Percentiles rank a stretch among this genome's conserved stretches.
phyloP scores from a whole-genome alignment of 31 red algal species.

The Bonnemaisonia californica region DNA sequence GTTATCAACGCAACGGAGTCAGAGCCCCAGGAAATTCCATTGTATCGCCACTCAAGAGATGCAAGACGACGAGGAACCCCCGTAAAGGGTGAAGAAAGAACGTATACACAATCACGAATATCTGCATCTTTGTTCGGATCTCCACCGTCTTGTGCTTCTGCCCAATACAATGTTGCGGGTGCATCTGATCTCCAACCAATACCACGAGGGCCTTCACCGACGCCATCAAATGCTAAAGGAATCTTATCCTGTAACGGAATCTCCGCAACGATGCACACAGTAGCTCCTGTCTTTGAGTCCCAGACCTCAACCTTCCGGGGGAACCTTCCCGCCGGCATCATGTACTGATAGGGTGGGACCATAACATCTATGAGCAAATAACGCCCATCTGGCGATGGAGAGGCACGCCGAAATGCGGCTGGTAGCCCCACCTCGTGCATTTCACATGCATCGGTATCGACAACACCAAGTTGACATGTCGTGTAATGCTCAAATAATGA shows the following conservation, averaged over 20 bases:
- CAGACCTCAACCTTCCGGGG: constrained; percentile 85
- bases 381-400: constrained; percentile 75
- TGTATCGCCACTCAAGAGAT: constrained; percentile 64
- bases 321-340: constrained; percentile 88
- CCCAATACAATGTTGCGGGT: constrained; percentile 79
- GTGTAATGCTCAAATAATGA: constrained; percentile 87
- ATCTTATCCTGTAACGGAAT: constrained; percentile 85
- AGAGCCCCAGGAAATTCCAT: constrained; percentile 78
- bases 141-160: constrained; percentile 89
- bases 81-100: constrained; percentile 77
- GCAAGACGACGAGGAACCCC: constrained; percentile 49
- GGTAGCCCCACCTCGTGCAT: constrained; percentile 47
- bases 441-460: constrained; percentile 52
- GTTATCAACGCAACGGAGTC: constrained; percentile 64
- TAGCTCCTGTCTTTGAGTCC: constrained; percentile 37
- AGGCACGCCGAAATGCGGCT: constrained; percentile 67
- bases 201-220: constrained; percentile 74
- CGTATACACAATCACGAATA: constrained; percentile 84
- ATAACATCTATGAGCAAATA: constrained; percentile 84
- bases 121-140: constrained; percentile 74
- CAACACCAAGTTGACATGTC: constrained; percentile 71
- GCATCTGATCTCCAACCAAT: constrained; percentile 91
- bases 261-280: constrained; percentile 67
- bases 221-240: constrained; percentile 82
- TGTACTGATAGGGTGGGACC: constrained; percentile 73